A percentile compares a stretch with the other conserved stretches of the same genome.
Conservation (phyloP, 2,329 filamentous ascomycete genomes). For the Remersonia thermophila region DNA sequence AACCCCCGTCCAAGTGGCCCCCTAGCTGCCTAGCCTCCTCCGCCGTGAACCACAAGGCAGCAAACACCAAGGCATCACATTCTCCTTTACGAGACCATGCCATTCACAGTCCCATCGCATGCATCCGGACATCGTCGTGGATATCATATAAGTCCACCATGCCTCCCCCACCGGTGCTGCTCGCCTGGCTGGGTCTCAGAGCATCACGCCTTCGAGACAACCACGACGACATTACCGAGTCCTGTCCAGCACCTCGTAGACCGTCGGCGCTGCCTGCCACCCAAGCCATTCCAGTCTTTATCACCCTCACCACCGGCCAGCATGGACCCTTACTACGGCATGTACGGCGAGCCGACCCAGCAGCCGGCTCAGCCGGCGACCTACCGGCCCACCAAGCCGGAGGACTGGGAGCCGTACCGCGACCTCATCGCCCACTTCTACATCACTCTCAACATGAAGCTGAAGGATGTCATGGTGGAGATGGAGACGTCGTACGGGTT, state of each 20-base stretch:
- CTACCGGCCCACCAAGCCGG: constrained; percentile 19
- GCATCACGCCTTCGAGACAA: neutral
- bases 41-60: constrained; percentile 6
- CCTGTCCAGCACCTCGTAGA: too few species aligned
- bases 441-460: constrained; percentile 22
- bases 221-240: too few species aligned
- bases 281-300: neutral
- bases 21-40: constrained; percentile 8
- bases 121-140: neutral
- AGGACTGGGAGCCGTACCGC: constrained; percentile 24
- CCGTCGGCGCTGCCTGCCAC: neutral
- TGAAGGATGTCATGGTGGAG: constrained; percentile 27
- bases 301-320: neutral
- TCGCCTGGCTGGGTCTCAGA: neutral
- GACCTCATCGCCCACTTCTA: constrained; percentile 20
- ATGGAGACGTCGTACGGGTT: constrained; percentile 21
- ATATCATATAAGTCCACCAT: constrained; percentile 7
- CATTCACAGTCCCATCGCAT: neutral
- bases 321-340: constrained; percentile 11
- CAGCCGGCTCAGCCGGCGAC: constrained; percentile 5
- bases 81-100: neutral
- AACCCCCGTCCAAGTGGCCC: constrained; percentile 1
- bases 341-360: constrained; percentile 2
- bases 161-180: neutral
- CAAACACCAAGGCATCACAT: neutral